Evolutionary conservation across 2,329 filamentous ascomycete species (phyloP), one percentile per base, ranked within the genome.

Genomic region (Pleoardoris graminearum): DNA sequence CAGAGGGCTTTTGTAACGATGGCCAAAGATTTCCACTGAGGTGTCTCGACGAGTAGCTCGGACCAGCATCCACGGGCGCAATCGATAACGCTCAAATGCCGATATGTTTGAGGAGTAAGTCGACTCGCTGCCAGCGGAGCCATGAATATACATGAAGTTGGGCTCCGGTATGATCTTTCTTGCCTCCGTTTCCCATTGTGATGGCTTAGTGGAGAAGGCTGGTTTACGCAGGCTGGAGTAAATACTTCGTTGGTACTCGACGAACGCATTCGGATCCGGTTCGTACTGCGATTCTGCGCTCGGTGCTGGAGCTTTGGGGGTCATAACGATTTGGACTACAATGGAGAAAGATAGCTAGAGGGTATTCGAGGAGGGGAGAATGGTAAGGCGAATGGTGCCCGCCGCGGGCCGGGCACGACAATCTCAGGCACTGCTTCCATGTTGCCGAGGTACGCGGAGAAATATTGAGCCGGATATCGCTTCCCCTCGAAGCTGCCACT

Each of bases 1-100:
- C 1, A 88, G 59, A 0, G 85, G 85, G 14, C 73, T 77, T 3
- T 75, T 69, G 43, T 81, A 77, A 39, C 70, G 70, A 29, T 73
- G 69, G 1, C 78, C 79, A 36, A 61, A 66, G 14, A 64, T 50
- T 42, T 66, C 54, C 1, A 67, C 61, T 8, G 63, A 66, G 42
- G 69, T 51, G 51, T 70, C 57, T 29, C 71, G 62, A 16, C 60
- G 61, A 1, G 74, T 76, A 1, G 67, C 69, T 43, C 75, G 70
- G 22, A 69, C 66, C 1, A 77, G 66, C 74, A 77, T 76, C 57
- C 63, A 70, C 27, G 75, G 75, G 1, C 69, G 66, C 8, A 77
- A 62, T 1, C 72, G 61, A 53, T 75, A 77, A 10, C 64, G 66
- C 21, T 73, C 67, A 46, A 77, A 77, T 1, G 75, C 73, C 4